phyloP scores from a whole-genome alignment of 441 rosid species.

The Raphanus hybrid region DNA sequence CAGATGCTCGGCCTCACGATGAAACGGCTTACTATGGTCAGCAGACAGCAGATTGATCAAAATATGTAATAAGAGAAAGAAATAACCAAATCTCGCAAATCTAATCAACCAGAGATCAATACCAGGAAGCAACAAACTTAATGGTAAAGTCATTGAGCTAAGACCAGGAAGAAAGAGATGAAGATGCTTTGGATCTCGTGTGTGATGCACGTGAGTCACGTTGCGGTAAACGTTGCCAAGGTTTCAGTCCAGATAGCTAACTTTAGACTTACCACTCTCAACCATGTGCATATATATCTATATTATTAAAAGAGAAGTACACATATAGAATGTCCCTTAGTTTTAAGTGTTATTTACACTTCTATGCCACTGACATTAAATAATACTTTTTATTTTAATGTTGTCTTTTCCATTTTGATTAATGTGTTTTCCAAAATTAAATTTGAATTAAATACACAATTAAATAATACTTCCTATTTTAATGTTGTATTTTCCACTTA shows the following conservation, averaged over 20 bases:
- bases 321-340: no score
- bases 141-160: neutral
- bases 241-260: slow-evolving; percentile 1
- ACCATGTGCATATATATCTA: slow-evolving; percentile 14
- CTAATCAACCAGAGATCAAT: neutral
- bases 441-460: no score
- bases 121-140: neutral
- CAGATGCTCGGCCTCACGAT: neutral
- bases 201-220: slow-evolving; percentile 14
- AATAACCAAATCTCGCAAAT: neutral
- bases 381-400: no score
- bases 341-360: no score
- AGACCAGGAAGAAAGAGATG: neutral
- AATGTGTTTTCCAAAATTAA: no score
- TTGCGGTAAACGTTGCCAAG: neutral
- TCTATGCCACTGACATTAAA: no score
- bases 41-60: neutral
- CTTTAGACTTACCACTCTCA: no score
- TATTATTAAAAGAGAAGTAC: no score
- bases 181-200: slow-evolving; percentile 25
- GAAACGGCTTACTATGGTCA: no score
- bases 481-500: no score
- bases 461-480: no score
- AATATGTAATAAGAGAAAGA: neutral
- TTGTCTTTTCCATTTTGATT: no score